phyloP scores from a whole-genome alignment of 768 basidiomycete genomes.

The Lentinus tigrinus region DNA sequence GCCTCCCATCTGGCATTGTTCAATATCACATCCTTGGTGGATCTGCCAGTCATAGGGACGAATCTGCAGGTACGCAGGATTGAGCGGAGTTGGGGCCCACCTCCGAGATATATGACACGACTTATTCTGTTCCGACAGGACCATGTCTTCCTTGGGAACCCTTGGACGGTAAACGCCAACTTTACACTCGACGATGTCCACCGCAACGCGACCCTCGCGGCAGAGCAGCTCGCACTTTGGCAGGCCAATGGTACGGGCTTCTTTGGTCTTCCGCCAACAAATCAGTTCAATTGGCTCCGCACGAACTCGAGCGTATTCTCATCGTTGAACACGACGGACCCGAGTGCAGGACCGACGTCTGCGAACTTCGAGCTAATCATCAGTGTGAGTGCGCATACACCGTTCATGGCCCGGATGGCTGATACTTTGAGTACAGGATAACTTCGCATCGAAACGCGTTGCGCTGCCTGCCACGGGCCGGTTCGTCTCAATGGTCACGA shows the following conservation, averaged over 20 bases:
- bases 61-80: constrained; percentile 15
- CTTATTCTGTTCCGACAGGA: constrained; percentile 17
- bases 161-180: constrained; percentile 15
- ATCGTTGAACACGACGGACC: background rate
- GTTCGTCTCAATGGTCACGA: constrained; percentile 13
- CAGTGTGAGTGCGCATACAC: background rate
- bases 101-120: background rate
- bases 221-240: constrained; percentile 9
- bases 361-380: background rate
- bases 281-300: constrained; percentile 6
- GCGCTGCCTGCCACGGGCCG: constrained; percentile 14
- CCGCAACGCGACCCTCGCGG: constrained; percentile 5
- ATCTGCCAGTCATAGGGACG: constrained; percentile 28
- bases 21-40: constrained; percentile 17
- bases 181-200: constrained; percentile 6
- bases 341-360: constrained; percentile 5
- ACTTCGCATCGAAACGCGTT: background rate
- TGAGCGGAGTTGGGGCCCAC: background rate
- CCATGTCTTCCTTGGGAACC: constrained; percentile 18
- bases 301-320: background rate
- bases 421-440: background rate
- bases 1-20: constrained; percentile 11
- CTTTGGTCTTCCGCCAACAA: background rate
- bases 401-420: background rate
- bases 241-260: constrained; percentile 9